phyloP scores from a whole-genome alignment of 2,329 filamentous ascomycete species.

The Epichloe aotearoae region DNA sequence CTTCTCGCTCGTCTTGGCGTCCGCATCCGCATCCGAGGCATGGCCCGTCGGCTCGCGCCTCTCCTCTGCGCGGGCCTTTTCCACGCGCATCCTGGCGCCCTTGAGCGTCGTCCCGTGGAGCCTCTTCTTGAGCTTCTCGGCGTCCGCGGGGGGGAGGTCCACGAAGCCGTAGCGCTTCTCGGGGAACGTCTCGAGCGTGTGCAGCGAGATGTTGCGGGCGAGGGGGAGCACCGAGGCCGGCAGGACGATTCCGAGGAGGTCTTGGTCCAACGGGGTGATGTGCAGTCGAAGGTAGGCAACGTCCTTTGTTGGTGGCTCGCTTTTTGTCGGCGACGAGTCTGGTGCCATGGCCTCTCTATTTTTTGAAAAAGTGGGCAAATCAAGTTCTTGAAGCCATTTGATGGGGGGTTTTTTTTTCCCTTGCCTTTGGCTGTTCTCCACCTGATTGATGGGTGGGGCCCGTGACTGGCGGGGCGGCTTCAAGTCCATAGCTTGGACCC shows the following conservation, averaged over 20 bases:
- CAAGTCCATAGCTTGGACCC: neutral
- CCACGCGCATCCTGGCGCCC: conserved; percentile 72
- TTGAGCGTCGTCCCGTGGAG: conserved; percentile 76
- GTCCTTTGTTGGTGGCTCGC: neutral
- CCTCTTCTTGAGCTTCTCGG: conserved; percentile 84
- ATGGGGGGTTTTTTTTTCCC: neutral
- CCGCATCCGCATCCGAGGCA: conserved; percentile 17
- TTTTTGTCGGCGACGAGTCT: neutral
- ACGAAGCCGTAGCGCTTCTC: conserved; percentile 86
- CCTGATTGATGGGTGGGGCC: neutral
- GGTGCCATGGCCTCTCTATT: neutral
- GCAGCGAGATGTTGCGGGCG: conserved; percentile 77
- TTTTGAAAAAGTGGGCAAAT: no score
- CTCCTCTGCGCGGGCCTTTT: conserved; percentile 55
- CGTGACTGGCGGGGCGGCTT: neutral
- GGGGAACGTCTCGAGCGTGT: conserved; percentile 73
- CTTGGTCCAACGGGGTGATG: conserved; percentile 72
- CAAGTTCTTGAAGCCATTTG: no score
- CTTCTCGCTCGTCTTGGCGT: conserved; percentile 13
- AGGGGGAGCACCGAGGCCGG: conserved; percentile 49
- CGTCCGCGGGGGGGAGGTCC: conserved; percentile 69
- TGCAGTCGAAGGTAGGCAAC: conserved; percentile 42
- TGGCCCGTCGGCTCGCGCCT: conserved; percentile 21
- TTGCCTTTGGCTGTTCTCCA: no score
- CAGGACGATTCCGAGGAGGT: conserved; percentile 60